A percentile compares a stretch with the other conserved stretches of the same genome.
Conservation (phyloP, 2,329 filamentous ascomycete genomes). For the Didymella segeticola region DNA sequence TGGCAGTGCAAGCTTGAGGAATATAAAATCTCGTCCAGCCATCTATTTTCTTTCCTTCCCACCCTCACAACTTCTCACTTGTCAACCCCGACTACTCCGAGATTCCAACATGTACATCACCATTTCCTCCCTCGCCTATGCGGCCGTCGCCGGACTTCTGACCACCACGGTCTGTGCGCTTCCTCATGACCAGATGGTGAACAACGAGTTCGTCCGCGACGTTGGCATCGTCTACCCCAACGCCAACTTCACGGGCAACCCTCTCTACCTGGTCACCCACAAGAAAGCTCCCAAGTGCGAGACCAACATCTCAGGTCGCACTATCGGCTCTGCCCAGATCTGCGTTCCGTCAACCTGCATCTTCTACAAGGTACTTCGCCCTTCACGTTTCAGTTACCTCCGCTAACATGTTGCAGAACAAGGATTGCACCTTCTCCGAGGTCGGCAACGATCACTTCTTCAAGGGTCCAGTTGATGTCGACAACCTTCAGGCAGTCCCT, state of each 20-base stretch:
- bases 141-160: neutral
- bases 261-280: slow-evolving; percentile 19
- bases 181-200: slow-evolving; percentile 30
- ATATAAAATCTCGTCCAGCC: neutral
- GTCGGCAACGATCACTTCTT: neutral
- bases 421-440: slow-evolving; percentile 1
- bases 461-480: slow-evolving; percentile 1
- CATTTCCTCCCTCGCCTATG: neutral
- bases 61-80: neutral
- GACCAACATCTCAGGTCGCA: neutral
- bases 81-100: neutral
- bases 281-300: slow-evolving; percentile 18
- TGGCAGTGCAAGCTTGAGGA: neutral
- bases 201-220: slow-evolving; percentile 23
- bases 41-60: neutral
- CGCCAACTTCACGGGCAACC: slow-evolving; percentile 17
- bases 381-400: neutral
- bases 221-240: slow-evolving; percentile 24
- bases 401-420: neutral
- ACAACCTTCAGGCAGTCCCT: neutral
- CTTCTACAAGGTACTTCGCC: slow-evolving; percentile 3
- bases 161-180: neutral
- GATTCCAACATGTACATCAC: neutral
- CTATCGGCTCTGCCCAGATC: slow-evolving; percentile 3
- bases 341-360: slow-evolving; percentile 1